Conservation (phyloP, 768 basidiomycete species). For the Tephrocybe rancida region DNA sequence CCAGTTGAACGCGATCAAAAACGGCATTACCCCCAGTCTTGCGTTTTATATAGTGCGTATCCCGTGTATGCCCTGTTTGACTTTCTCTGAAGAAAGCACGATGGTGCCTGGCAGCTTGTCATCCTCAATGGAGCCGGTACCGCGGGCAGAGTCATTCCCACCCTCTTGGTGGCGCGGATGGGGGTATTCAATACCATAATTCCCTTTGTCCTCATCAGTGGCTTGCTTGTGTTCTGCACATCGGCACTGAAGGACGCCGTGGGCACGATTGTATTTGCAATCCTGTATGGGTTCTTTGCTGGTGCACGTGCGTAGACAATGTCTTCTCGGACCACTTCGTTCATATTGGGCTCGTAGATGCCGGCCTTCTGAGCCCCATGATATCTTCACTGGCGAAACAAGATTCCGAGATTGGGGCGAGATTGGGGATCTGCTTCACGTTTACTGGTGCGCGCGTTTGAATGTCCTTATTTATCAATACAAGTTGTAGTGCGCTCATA, state of each 20-base stretch:
- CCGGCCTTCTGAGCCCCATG: conserved; percentile 45
- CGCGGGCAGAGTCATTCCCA: conserved; percentile 37
- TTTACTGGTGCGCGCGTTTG: conserved; percentile 3
- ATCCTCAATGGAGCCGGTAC: conserved; percentile 53
- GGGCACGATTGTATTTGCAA: conserved; percentile 34
- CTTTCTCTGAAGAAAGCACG: neutral
- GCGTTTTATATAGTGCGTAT: conserved; percentile 57
- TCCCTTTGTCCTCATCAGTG: conserved; percentile 23
- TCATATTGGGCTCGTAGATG: conserved; percentile 24
- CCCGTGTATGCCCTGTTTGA: conserved; percentile 1
- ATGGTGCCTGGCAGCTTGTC: conserved; percentile 40
- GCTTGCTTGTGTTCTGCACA: conserved; percentile 37
- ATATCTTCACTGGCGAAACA: conserved; percentile 43
- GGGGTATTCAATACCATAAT: conserved; percentile 33
- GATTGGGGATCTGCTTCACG: conserved; percentile 53
- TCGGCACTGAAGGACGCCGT: conserved; percentile 28
- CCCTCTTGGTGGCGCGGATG: conserved; percentile 29
- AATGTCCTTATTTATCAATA: neutral
- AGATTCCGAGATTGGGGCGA: conserved; percentile 55
- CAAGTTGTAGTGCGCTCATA: neutral
- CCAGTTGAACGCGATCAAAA: conserved; percentile 53
- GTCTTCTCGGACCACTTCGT: neutral
- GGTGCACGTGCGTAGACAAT: conserved; percentile 33
- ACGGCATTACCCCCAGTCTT: conserved; percentile 44
- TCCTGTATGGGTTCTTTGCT: conserved; percentile 42